Base-by-base conservation (phyloP, 352 stramenopile species). In the Globisporangium rhizosaccharum region DNA sequence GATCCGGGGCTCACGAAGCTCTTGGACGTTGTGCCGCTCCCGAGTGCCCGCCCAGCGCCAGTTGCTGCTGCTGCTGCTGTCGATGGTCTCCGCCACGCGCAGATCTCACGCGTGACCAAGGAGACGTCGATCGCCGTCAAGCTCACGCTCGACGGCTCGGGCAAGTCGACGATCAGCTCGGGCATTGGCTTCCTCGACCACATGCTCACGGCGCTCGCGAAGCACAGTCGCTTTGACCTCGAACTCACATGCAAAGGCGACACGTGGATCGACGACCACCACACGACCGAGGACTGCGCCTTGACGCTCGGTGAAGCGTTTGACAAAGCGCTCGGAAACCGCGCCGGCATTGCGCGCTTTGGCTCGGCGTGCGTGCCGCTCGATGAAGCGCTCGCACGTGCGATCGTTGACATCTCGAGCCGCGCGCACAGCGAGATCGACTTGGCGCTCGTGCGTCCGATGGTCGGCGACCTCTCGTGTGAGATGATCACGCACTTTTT, bases 401-500 rank as follows among this genome's bases (percentile, higher is more conserved):
- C 93, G 6, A 91, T 97, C 18, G 90, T 98, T 58, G 95, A 98
- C 76, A 93, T 98, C 28, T 97, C 86, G 53, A 98, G 96, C 71
- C 89, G 93, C 53, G 90, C 92, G 20, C 95, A 92, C 70, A 88
- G 93, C 60, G 87, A 88, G 47, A 84, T 97, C 51, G 79, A 97
- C 64, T 68, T 98, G 49, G 72, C 92, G 50, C 69, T 97, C 42
- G 67, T 82, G 51, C 79, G 87, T 23, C 85, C 94, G 52, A 97
- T 70, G 60, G 84, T 96, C 33, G 81, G 85, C 61, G 76, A 90
- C 60, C 60, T 98, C 47, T 94, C 86, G 61, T 94, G 83, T 56
- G 94, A 98, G 74, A 98, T 98, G 96, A 82, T 98, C 50, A 88
- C 92, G 61, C 96, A 98, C 72, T 93, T 96, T 55, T 84, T 98